These are phyloP conservation scores for Proliferodiscus dingleyae DNA, from an alignment of 2,329 filamentous ascomycete genomes.

Conservation along the genomic window DNA sequence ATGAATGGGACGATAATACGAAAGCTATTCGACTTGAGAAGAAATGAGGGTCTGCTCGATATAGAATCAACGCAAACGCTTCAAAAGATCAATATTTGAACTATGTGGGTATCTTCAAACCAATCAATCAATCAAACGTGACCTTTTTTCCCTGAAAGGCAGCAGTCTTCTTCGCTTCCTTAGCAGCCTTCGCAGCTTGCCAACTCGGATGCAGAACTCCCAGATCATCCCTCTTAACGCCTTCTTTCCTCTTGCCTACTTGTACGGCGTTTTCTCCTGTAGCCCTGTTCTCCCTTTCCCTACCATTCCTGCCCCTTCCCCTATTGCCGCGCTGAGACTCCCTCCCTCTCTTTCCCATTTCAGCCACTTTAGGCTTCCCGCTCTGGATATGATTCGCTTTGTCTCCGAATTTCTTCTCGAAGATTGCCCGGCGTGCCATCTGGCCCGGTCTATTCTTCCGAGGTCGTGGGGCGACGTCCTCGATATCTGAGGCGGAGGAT, in stretches of 20 bases:
- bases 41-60: no score
- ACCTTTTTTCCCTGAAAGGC: conserved; percentile 55
- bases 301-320: neutral
- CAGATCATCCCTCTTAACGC: conserved; percentile 42
- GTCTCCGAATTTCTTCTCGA: conserved; percentile 73
- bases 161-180: conserved; percentile 49
- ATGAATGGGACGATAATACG: no score
- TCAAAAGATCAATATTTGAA: no score
- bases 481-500: conserved; percentile 58
- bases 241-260: conserved; percentile 4
- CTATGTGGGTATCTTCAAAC: conserved; percentile 10
- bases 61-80: no score
- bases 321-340: conserved; percentile 50
- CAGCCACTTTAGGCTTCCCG: conserved; percentile 18
- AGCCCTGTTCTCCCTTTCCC: conserved; percentile 7
- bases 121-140: conserved; percentile 44
- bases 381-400: conserved; percentile 44
- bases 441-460: conserved; percentile 75
- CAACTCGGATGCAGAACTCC: conserved; percentile 59
- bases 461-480: conserved; percentile 48
- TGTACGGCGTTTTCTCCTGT: conserved; percentile 10
- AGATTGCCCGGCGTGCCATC: conserved; percentile 70
- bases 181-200: conserved; percentile 52
- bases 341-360: conserved; percentile 31
- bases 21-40: no score